Percentiles rank a stretch among this genome's conserved stretches.
Conservation (phyloP, 176 grass and related monocot species). For the Avena atlantica region DNA sequence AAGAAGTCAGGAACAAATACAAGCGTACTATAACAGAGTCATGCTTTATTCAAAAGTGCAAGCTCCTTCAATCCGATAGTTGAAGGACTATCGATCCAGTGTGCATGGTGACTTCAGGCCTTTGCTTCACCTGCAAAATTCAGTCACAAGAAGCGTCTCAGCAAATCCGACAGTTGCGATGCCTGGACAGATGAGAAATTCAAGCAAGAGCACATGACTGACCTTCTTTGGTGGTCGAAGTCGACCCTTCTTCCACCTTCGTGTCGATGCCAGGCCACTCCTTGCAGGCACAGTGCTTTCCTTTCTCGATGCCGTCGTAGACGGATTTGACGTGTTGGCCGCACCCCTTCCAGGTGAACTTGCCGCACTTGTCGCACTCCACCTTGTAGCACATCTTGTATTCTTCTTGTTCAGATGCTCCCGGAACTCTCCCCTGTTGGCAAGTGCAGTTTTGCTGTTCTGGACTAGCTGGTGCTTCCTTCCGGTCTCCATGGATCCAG, state of each 20-base stretch:
- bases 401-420: neutral
- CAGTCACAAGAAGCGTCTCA: neutral
- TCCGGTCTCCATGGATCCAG: neutral
- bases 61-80: neutral
- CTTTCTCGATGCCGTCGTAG: conserved; percentile 47
- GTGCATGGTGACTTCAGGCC: neutral
- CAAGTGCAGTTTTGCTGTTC: neutral
- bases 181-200: neutral
- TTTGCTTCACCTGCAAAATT: conserved; percentile 43
- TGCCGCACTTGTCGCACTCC: conserved; percentile 60
- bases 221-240: conserved; percentile 31
- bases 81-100: neutral
- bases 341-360: conserved; percentile 63
- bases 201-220: conserved; percentile 17
- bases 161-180: neutral
- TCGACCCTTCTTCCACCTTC: conserved; percentile 17
- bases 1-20: conserved; percentile 26
- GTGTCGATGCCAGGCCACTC: conserved; percentile 44
- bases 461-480: neutral
- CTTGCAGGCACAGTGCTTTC: conserved; percentile 65
- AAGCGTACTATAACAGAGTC: neutral
- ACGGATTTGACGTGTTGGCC: conserved; percentile 39
- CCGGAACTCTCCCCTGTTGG: neutral
- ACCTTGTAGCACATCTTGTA: conserved; percentile 53
- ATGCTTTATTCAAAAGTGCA: conserved; percentile 17